phyloP scores from a whole-genome alignment of 257 asterid species.

The Solanum chaucha region DNA sequence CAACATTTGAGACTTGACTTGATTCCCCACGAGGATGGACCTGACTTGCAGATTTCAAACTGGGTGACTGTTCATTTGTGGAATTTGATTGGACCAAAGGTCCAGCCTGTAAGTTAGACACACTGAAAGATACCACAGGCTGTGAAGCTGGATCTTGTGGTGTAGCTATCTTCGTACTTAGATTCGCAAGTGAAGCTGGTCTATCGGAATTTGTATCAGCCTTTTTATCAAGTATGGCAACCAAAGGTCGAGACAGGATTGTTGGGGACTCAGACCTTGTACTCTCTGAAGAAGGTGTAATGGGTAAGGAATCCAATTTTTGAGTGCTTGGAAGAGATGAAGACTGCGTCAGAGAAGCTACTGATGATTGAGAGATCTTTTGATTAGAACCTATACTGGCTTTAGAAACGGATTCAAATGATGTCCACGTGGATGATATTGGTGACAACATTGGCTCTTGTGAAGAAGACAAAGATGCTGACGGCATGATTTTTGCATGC shows the following conservation, averaged over 20 bases:
- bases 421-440: slow-evolving; percentile 15
- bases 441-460: slow-evolving; percentile 23
- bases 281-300: slow-evolving; percentile 14
- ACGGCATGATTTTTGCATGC: slow-evolving; percentile 13
- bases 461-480: slow-evolving; percentile 26
- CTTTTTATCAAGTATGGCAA: slow-evolving; percentile 15
- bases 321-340: slow-evolving; percentile 11
- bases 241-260: slow-evolving; percentile 20
- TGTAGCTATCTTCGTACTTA: not conserved
- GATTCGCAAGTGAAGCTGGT: slow-evolving; percentile 16
- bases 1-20: slow-evolving; percentile 13
- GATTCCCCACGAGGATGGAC: slow-evolving; percentile 18
- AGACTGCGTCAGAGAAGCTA: slow-evolving; percentile 17
- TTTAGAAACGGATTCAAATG: slow-evolving; percentile 19
- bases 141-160: slow-evolving; percentile 25
- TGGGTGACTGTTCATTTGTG: slow-evolving; percentile 14
- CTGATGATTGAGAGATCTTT: slow-evolving; percentile 25
- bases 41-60: slow-evolving; percentile 25
- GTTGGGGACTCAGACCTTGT: slow-evolving; percentile 19
- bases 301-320: slow-evolving; percentile 13
- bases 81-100: slow-evolving; percentile 15
- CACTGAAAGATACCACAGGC: slow-evolving; percentile 15
- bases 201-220: slow-evolving; percentile 10
- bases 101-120: slow-evolving; percentile 19
- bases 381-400: slow-evolving; percentile 19